phyloP scores from a whole-genome alignment of 2,329 filamentous ascomycete genomes.

The Chalaropsis ovoidea region DNA sequence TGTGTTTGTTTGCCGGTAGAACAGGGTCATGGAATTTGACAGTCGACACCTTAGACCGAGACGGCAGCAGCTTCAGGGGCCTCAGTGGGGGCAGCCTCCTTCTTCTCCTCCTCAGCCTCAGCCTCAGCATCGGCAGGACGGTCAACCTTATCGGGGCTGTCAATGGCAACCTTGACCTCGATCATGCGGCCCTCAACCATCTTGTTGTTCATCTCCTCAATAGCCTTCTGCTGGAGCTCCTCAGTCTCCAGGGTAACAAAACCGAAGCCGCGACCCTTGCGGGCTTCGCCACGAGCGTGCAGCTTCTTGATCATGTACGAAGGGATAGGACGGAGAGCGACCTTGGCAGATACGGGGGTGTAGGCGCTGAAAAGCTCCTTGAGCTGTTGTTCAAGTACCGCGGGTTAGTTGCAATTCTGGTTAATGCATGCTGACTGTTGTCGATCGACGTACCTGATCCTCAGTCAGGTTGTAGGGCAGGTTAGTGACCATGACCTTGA shows the following conservation, averaged over 20 bases:
- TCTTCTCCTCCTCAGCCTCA: slow-evolving; percentile 31
- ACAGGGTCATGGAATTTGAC: slow-evolving; percentile 16
- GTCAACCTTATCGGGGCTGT: slow-evolving; percentile 91
- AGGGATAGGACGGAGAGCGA: slow-evolving; percentile 93
- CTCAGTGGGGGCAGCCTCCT: background rate
- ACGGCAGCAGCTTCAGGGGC: slow-evolving; percentile 12
- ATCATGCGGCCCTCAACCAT: slow-evolving; percentile 98
- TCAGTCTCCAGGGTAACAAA: slow-evolving; percentile 94
- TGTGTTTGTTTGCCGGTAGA: slow-evolving; percentile 9
- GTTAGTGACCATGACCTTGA: slow-evolving; percentile 99
- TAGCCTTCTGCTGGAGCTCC: slow-evolving; percentile 94
- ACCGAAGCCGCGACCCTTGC: slow-evolving; percentile 97
- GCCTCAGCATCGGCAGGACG: slow-evolving; percentile 62
- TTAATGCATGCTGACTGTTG: background rate
- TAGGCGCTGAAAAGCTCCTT: slow-evolving; percentile 94
- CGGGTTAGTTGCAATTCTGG: slow-evolving; percentile 6
- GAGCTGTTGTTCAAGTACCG: slow-evolving; percentile 49
- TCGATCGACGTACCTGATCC: slow-evolving; percentile 61
- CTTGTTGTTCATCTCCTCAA: slow-evolving; percentile 97
- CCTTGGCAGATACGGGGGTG: slow-evolving; percentile 90
- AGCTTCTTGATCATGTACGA: slow-evolving; percentile 99
- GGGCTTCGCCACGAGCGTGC: slow-evolving; percentile 90
- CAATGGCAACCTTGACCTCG: slow-evolving; percentile 98
- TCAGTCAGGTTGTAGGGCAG: slow-evolving; percentile 96
- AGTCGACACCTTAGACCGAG: slow-evolving; percentile 15